phyloP scores from a whole-genome alignment of 2,329 filamentous ascomycete species.

The Hypoxylon sp. region DNA sequence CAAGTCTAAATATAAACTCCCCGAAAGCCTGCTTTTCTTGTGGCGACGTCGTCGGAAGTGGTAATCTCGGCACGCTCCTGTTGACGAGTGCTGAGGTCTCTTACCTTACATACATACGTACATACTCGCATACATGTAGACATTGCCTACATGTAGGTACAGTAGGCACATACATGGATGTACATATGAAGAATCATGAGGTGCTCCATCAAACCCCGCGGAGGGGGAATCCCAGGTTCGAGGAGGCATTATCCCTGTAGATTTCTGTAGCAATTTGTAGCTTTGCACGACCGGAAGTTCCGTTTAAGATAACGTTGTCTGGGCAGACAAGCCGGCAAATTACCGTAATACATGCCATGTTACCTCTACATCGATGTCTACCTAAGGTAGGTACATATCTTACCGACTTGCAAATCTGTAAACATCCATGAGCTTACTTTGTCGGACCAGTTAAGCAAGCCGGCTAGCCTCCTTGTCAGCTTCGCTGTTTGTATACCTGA shows the following conservation, averaged over 20 bases:
- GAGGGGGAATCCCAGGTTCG: neutral
- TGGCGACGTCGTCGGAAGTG: too few species aligned
- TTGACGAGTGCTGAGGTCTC: too few species aligned
- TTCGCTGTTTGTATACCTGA: constrained; percentile 14
- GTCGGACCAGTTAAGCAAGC: constrained; percentile 33
- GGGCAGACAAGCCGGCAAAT: neutral
- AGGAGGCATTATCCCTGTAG: constrained; percentile 16
- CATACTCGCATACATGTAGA: too few species aligned
- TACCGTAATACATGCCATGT: constrained; percentile 10
- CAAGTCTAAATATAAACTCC: neutral
- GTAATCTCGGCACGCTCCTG: too few species aligned
- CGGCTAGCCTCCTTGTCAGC: constrained; percentile 31
- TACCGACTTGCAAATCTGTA: constrained; percentile 22
- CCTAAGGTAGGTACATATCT: too few species aligned
- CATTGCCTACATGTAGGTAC: too few species aligned
- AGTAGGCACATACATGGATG: too few species aligned
- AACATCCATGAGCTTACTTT: constrained; percentile 30
- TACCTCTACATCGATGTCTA: too few species aligned
- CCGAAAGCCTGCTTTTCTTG: too few species aligned
- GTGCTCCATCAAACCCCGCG: neutral
- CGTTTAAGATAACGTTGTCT: constrained; percentile 15
- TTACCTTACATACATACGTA: too few species aligned
- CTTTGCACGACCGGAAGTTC: constrained; percentile 4
- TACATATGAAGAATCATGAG: neutral
- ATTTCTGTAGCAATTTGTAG: neutral